These are phyloP conservation scores for Blastobotrys proliferans DNA, from an alignment of 1,139 yeast genomes.

Conservation along the genomic window DNA sequence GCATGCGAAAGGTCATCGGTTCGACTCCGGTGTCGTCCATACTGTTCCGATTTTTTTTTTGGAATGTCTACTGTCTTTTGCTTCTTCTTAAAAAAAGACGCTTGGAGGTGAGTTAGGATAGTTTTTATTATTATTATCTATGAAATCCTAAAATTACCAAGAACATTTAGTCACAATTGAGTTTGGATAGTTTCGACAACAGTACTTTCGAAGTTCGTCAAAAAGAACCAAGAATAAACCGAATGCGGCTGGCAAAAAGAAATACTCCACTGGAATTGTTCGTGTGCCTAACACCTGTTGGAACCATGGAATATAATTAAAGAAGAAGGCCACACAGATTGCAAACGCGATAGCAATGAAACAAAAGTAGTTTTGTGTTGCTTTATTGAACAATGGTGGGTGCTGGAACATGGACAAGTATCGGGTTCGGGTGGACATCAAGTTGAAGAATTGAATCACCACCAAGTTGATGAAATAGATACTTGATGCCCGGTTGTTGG, in stretches of 20 bases:
- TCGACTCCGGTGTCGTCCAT: no score
- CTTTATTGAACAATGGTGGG: constrained; percentile 36
- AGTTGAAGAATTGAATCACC: constrained; percentile 47
- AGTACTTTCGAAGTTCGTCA: constrained; percentile 45
- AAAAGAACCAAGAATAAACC: constrained; percentile 40
- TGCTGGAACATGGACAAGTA: constrained; percentile 43
- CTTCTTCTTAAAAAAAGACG: no score
- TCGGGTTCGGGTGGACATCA: constrained; percentile 46
- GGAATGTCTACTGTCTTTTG: no score
- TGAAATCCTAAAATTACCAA: constrained; percentile 16
- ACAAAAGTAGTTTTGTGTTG: constrained; percentile 31
- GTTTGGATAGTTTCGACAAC: constrained; percentile 30
- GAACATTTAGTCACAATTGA: constrained; percentile 20
- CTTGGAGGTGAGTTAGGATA: no score
- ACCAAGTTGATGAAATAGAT: constrained; percentile 50
- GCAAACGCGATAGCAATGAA: constrained; percentile 41
- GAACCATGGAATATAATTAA: constrained; percentile 46
- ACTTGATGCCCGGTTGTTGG: constrained; percentile 40
- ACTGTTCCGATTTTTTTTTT: no score
- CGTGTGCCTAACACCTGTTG: constrained; percentile 40
- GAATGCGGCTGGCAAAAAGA: constrained; percentile 45
- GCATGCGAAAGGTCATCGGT: no score
- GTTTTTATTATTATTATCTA: neutral
- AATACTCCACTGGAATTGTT: constrained; percentile 46
- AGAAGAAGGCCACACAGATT: constrained; percentile 42